A percentile compares a stretch with the other conserved stretches of the same genome.
These are phyloP conservation scores for Tuber umbilicatum DNA, from an alignment of 495 filamentous ascomycete genomes.

Conservation along the genomic window DNA sequence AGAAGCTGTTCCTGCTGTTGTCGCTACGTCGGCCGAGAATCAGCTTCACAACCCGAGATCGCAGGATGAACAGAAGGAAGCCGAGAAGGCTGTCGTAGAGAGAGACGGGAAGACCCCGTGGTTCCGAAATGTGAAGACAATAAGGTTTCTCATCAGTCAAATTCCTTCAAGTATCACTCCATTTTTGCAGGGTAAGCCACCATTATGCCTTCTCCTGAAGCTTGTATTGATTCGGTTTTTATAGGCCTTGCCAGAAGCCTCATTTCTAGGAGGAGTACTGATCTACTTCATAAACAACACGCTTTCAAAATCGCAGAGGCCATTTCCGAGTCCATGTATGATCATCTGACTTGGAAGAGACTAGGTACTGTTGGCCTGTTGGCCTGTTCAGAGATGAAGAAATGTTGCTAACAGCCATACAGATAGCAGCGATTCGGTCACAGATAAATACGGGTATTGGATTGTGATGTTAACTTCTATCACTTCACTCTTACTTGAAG, in stretches of 20 bases:
- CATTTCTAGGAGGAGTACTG: slow-evolving; percentile 61
- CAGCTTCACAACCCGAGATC: slow-evolving; percentile 24
- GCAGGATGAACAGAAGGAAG: slow-evolving; percentile 42
- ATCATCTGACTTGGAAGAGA: slow-evolving; percentile 41
- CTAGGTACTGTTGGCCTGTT: slow-evolving; percentile 22
- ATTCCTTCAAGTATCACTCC: slow-evolving; percentile 49
- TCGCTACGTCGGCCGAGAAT: slow-evolving; percentile 20
- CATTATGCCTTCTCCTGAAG: not conserved
- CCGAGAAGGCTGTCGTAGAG: slow-evolving; percentile 44
- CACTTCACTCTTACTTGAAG: slow-evolving; percentile 71
- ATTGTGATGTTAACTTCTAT: slow-evolving; percentile 70
- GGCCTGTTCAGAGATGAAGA: not conserved
- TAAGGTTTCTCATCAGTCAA: slow-evolving; percentile 69
- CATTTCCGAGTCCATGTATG: slow-evolving; percentile 59
- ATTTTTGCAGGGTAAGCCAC: slow-evolving; percentile 39
- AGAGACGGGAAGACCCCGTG: slow-evolving; percentile 49
- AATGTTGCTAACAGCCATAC: slow-evolving; percentile 14
- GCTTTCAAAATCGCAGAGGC: slow-evolving; percentile 65
- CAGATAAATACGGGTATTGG: slow-evolving; percentile 63
- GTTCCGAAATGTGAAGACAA: slow-evolving; percentile 70
- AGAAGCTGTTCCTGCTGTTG: slow-evolving; percentile 31
- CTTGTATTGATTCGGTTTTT: slow-evolving; percentile 7
- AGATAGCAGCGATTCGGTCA: slow-evolving; percentile 39
- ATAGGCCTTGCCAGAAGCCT: slow-evolving; percentile 66
- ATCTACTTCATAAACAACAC: slow-evolving; percentile 58